These are phyloP conservation scores for Spergularia bocconei DNA, from an alignment of 148 eudicot genomes.

Conservation along the genomic window DNA sequence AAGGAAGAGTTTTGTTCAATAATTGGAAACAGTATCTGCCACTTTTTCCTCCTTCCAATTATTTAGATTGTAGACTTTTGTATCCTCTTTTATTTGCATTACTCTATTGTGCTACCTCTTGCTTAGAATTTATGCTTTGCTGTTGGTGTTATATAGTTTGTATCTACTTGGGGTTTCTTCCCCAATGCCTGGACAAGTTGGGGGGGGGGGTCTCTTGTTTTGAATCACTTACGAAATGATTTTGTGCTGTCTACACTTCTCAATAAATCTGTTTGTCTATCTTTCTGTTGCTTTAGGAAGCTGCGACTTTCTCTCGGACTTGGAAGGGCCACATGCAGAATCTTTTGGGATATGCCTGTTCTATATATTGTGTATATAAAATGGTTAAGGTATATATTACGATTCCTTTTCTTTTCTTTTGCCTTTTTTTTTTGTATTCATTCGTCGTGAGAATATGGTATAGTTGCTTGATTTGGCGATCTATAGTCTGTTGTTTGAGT, in stretches of 20 bases:
- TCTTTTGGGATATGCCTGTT: constrained; percentile 89
- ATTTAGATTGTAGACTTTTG: background rate
- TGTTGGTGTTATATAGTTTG: constrained; percentile 1
- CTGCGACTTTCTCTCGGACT: constrained; percentile 95
- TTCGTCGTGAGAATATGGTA: background rate
- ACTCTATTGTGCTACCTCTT: background rate
- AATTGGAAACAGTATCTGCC: background rate
- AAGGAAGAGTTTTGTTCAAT: background rate
- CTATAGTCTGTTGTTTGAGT: background rate
- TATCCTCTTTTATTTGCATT: background rate
- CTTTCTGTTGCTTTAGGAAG: constrained; percentile 59
- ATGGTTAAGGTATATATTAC: constrained; percentile 68
- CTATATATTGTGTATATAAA: constrained; percentile 93
- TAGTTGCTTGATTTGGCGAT: background rate
- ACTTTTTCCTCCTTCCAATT: background rate
- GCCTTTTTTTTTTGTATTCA: too few species aligned
- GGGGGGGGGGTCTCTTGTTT: background rate
- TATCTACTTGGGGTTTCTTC: background rate
- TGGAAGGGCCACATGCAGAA: constrained; percentile 99
- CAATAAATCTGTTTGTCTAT: constrained; percentile 8
- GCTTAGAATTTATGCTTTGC: background rate
- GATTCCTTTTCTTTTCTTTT: too few species aligned
- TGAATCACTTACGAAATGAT: background rate
- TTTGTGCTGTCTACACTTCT: background rate
- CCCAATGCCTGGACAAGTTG: background rate